Percentiles rank a stretch among this genome's conserved stretches.
phyloP scores from a whole-genome alignment of 2,329 filamentous ascomycete species.

The Tolypocladium nubicola region DNA sequence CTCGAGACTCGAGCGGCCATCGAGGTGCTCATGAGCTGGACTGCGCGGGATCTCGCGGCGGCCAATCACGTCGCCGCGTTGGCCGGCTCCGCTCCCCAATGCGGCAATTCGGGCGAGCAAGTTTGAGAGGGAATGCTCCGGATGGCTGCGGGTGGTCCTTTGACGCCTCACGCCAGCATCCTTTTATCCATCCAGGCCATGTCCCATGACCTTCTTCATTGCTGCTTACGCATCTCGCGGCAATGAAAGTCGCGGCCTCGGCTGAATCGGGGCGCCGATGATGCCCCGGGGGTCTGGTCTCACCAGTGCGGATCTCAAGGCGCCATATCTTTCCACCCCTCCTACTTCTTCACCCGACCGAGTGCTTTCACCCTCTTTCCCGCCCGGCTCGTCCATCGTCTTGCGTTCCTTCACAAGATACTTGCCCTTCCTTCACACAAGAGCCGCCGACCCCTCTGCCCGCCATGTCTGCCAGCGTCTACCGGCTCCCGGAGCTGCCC shows the following conservation, averaged over 20 bases:
- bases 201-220: neutral
- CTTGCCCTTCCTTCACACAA: neutral
- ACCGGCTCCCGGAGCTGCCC: conserved; percentile 54
- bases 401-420: neutral
- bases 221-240: neutral
- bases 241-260: neutral
- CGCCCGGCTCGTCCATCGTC: neutral
- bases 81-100: conserved; percentile 11
- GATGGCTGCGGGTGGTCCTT: neutral
- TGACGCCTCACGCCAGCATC: neutral
- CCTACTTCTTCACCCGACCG: neutral
- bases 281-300: neutral
- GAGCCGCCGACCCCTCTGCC: neutral
- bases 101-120: conserved; percentile 20
- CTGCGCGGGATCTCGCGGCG: neutral
- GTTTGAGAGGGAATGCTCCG: conserved; percentile 22
- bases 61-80: conserved; percentile 18
- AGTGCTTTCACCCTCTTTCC: neutral
- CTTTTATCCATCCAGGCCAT: neutral
- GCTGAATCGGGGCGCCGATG: neutral
- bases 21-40: neutral
- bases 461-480: conserved; percentile 31
- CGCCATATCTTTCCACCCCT: neutral
- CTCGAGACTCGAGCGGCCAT: neutral
- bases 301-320: neutral